Evolutionary conservation across 192 early-diverging fungal species (phyloP), one percentile per base, ranked within the genome.

Genomic region (Coemansia asiatica): DNA sequence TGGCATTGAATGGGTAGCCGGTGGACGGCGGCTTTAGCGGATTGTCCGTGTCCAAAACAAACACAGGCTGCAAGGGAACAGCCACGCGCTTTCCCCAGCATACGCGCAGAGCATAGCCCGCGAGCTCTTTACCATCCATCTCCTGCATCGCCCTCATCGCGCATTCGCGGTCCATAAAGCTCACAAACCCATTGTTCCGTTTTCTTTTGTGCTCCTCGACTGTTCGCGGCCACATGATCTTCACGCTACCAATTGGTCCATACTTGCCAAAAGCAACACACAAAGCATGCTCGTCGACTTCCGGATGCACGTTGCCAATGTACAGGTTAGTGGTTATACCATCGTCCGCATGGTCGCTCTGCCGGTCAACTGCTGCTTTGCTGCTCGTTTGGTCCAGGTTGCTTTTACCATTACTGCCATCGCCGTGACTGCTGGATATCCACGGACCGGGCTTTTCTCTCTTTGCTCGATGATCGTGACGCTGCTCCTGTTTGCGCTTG

Each of bases 161-260:
- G 68, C 84, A 83, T 12, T 56, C 66, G 19, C 95, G 83, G 18
- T 85, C 80, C 92, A 95, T 95, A 71, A 93, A 97, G 61, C 92
- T 90, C 15, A 97, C 90, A 82, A 97, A 97, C 19, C 90, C 93
- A 59, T 85, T 90, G 64, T 93, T 94, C 10, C 87, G 76, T 48
- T 87, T 85, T 12, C 94, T 86, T 21, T 89, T 90, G 35, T 85
- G 85, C 72, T 94, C 92, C 50, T 94, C 92, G n/a, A 73, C 81
- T 0, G 90, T 90, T 15, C 95, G 90, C 2, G 94, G 94, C 94
- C 94, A 95, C 95, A 97, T 94, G 48, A 97, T 90, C 68, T 97
- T 97, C 54, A 95, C 90, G 58, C 90, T 92, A 9, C 86, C 94
- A 63, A 97, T 93, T 1, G 94, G 88, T 0, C 95, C 95, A 63